phyloP scores from a whole-genome alignment of 139 green algal genomes.

The Pleodorina starrii region DNA sequence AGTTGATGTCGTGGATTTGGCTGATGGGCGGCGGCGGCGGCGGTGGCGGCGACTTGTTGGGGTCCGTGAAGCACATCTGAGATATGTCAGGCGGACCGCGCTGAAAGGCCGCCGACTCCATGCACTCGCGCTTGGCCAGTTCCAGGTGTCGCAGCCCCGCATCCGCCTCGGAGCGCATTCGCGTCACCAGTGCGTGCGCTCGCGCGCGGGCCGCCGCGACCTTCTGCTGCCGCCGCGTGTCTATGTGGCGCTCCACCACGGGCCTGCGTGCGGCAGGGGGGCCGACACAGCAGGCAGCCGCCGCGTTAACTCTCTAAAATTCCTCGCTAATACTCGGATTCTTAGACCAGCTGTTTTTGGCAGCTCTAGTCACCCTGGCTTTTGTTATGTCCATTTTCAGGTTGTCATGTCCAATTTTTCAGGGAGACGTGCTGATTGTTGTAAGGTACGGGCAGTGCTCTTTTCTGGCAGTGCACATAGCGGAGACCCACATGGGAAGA shows the following conservation, averaged over 20 bases:
- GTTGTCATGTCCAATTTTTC: no score
- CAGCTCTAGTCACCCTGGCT: no score
- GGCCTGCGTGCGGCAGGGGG: conserved; percentile 61
- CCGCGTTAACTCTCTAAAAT: no score
- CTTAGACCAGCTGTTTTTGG: no score
- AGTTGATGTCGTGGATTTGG: conserved; percentile 53
- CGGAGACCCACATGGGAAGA: neutral
- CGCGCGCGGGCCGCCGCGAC: conserved; percentile 45
- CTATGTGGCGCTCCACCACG: conserved; percentile 61
- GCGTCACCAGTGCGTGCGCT: conserved; percentile 52
- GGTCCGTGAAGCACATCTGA: conserved; percentile 33
- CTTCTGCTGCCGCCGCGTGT: conserved; percentile 51
- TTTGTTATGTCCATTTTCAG: no score
- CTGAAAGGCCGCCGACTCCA: conserved; percentile 9
- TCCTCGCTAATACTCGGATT: no score
- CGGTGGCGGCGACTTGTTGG: neutral
- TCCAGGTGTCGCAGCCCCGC: conserved; percentile 60
- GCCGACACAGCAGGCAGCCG: no score
- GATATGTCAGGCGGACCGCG: conserved; percentile 15
- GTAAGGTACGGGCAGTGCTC: no score
- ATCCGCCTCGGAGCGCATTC: conserved; percentile 68
- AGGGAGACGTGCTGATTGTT: no score
- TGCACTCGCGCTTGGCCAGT: conserved; percentile 53
- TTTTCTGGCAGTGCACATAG: no score
- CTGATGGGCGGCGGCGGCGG: conserved; percentile 31